These are phyloP conservation scores for Sherardia arvensis DNA, from an alignment of 257 asterid genomes.

Conservation along the genomic window DNA sequence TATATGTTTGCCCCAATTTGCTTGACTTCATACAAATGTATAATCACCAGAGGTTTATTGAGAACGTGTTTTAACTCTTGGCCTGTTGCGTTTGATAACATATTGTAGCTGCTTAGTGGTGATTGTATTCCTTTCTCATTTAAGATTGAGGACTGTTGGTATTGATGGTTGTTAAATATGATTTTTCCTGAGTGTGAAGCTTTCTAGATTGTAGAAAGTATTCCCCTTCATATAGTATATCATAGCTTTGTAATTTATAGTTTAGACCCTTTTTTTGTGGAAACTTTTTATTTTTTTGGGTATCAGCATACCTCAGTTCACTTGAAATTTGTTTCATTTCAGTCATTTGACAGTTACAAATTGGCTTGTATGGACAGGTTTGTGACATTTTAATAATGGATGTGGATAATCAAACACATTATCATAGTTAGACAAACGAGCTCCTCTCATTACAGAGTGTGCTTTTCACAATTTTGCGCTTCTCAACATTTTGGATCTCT, in stretches of 20 bases:
- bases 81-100: neutral
- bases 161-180: neutral
- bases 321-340: neutral
- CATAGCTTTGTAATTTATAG: neutral
- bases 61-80: neutral
- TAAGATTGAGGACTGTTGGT: neutral
- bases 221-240: neutral
- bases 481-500: conserved; percentile 93
- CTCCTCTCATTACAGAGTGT: conserved; percentile 92
- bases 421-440: too few relatives aligned
- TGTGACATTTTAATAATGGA: conserved; percentile 37
- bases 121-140: neutral
- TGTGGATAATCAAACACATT: conserved; percentile 20
- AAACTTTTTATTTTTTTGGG: neutral
- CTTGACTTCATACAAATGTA: neutral
- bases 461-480: conserved; percentile 79
- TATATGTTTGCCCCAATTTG: neutral
- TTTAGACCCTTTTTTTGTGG: neutral
- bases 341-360: neutral
- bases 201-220: neutral
- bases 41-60: neutral
- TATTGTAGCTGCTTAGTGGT: neutral
- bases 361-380: neutral
- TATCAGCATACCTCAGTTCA: neutral
- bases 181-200: neutral